Evolutionary conservation across 305 asterid genomes (phyloP).

Genomic region (Fraxinus angustifolia): DNA sequence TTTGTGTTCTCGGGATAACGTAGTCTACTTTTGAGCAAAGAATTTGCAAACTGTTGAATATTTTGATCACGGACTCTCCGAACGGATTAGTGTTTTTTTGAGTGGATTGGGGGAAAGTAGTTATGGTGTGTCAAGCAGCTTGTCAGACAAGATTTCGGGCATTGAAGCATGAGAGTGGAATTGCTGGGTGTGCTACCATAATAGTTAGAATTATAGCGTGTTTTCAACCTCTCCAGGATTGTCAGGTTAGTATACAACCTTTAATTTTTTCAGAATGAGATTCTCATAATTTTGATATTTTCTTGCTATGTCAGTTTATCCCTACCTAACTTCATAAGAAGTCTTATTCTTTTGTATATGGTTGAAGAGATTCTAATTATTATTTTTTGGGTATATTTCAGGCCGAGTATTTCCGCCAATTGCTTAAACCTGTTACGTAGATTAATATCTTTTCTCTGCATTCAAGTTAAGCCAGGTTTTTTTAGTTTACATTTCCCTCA

Average conservation of each 20-base stretch:
- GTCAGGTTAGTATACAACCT: slow-evolving; percentile 59
- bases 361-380: slow-evolving; percentile 19
- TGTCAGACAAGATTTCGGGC: slow-evolving; percentile 93
- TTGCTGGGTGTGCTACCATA: slow-evolving; percentile 78
- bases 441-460: slow-evolving; percentile 32
- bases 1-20: not conserved
- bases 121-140: slow-evolving; percentile 99
- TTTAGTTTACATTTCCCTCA: slow-evolving; percentile 40
- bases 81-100: slow-evolving; percentile 36
- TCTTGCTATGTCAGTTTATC: not conserved
- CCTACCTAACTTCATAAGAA: not conserved
- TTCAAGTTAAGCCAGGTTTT: slow-evolving; percentile 58
- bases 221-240: slow-evolving; percentile 97
- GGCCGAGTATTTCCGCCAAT: slow-evolving; percentile 92
- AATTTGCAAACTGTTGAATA: slow-evolving; percentile 20
- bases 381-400: slow-evolving; percentile 42
- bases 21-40: slow-evolving; percentile 14
- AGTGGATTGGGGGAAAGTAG: slow-evolving; percentile 62
- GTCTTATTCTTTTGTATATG: not conserved
- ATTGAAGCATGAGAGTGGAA: slow-evolving; percentile 86
- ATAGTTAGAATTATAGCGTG: slow-evolving; percentile 93
- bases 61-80: slow-evolving; percentile 13
- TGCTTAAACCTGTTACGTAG: slow-evolving; percentile 98
- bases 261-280: not conserved
- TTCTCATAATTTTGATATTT: not conserved